Conservation (phyloP, 805 yeast species). For the Ogataea thermomethanolica region DNA sequence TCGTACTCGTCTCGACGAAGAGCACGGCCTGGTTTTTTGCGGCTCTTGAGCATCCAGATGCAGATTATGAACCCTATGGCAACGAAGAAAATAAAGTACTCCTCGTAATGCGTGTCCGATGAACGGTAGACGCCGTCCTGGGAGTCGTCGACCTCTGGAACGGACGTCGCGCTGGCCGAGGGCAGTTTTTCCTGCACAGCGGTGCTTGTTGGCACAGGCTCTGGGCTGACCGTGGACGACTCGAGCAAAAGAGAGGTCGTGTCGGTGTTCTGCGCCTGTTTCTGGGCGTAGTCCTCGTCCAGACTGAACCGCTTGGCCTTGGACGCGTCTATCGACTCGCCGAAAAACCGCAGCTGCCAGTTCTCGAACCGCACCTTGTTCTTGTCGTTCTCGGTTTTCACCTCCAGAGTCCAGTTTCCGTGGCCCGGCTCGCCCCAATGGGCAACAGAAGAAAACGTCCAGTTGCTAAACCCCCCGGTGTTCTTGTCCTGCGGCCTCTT, state of each 20-base stretch:
- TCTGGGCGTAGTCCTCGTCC: slow-evolving; percentile 40
- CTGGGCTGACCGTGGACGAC: neutral
- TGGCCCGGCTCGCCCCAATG: slow-evolving; percentile 88
- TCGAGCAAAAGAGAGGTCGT: neutral
- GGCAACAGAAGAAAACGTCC: slow-evolving; percentile 97
- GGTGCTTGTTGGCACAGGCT: slow-evolving; percentile 14
- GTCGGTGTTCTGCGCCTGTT: slow-evolving; percentile 30
- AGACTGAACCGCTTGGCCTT: slow-evolving; percentile 57
- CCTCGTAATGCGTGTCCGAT: slow-evolving; percentile 46
- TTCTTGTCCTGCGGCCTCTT: slow-evolving; percentile 58
- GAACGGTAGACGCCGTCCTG: slow-evolving; percentile 21
- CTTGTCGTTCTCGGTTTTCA: slow-evolving; percentile 41
- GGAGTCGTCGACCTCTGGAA: slow-evolving; percentile 7
- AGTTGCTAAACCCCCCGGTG: slow-evolving; percentile 58
- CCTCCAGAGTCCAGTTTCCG: slow-evolving; percentile 81
- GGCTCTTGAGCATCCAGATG: slow-evolving; percentile 39
- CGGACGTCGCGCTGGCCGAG: neutral
- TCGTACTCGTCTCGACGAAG: slow-evolving; percentile 71
- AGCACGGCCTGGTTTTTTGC: slow-evolving; percentile 37
- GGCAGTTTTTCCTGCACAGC: slow-evolving; percentile 1
- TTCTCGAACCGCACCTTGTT: slow-evolving; percentile 44
- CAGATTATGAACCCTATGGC: slow-evolving; percentile 53
- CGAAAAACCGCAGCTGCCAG: slow-evolving; percentile 83
- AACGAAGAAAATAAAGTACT: slow-evolving; percentile 58
- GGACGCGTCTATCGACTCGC: slow-evolving; percentile 65